A percentile compares a stretch with the other conserved stretches of the same genome.
Evolutionary conservation across 129 eudicot genomes (phyloP).

Genomic region (Pseudognaphalium luteoalbum): DNA sequence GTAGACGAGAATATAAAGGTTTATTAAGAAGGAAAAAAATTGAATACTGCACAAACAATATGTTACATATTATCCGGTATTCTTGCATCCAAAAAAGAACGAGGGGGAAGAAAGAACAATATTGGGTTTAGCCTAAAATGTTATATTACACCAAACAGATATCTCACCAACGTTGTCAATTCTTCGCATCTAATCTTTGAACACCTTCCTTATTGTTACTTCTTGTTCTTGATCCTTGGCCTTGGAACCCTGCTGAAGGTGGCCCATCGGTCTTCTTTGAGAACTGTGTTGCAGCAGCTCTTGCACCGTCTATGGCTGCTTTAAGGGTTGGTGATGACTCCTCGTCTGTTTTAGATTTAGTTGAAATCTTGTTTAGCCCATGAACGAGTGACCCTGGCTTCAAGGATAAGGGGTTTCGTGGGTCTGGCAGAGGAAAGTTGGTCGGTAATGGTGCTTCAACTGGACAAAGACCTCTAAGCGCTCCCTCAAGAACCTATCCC

Average conservation of each 20-base stretch:
- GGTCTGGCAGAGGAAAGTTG: slow-evolving; percentile 77
- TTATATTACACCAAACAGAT: neutral
- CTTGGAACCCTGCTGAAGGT: slow-evolving; percentile 26
- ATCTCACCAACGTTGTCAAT: slow-evolving; percentile 23
- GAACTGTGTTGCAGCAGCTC: slow-evolving; percentile 77
- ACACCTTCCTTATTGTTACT: slow-evolving; percentile 24
- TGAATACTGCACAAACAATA: neutral
- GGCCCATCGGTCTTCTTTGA: slow-evolving; percentile 44
- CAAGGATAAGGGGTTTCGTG: slow-evolving; percentile 53
- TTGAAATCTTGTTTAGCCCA: slow-evolving; percentile 28
- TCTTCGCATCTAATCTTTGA: slow-evolving; percentile 23
- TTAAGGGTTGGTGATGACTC: slow-evolving; percentile 50
- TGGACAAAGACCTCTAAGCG: slow-evolving; percentile 71
- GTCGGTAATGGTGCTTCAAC: slow-evolving; percentile 52
- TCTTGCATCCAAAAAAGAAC: neutral
- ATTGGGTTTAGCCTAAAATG: neutral
- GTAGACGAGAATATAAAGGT: neutral
- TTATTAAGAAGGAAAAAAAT: no score
- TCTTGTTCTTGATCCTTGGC: slow-evolving; percentile 54
- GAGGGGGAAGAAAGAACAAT: no score
- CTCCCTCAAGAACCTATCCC: slow-evolving; percentile 69
- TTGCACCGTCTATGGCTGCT: slow-evolving; percentile 85
- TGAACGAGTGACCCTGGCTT: slow-evolving; percentile 65
- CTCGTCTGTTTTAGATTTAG: slow-evolving; percentile 32
- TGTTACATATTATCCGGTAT: neutral